A percentile compares a stretch with the other conserved stretches of the same genome.
Evolutionary conservation across 1,139 yeast species (phyloP).

Genomic region (Meyerozyma guilliermondii): DNA sequence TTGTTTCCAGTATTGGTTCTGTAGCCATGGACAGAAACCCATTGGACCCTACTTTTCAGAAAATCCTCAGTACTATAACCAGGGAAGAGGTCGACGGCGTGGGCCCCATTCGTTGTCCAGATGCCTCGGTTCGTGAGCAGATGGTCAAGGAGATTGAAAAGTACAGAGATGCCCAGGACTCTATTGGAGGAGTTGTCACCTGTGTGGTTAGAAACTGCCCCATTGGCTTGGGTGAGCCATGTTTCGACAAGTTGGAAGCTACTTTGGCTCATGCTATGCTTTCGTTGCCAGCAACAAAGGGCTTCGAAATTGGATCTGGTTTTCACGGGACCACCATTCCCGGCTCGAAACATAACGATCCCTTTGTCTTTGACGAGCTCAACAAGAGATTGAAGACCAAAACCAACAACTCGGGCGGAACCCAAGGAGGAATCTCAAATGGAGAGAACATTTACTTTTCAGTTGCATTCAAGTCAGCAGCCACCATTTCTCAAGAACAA

Average conservation of each 20-base stretch:
- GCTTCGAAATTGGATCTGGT: constrained; percentile 96
- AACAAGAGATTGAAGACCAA: constrained; percentile 65
- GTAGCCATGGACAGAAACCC: constrained; percentile 74
- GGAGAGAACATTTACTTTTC: constrained; percentile 94
- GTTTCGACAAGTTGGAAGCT: constrained; percentile 95
- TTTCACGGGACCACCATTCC: constrained; percentile 85
- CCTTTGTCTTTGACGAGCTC: constrained; percentile 58
- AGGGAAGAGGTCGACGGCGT: constrained; percentile 82
- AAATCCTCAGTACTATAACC: constrained; percentile 67
- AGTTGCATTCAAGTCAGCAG: constrained; percentile 97
- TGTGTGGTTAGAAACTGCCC: constrained; percentile 95
- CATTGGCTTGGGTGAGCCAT: constrained; percentile 94
- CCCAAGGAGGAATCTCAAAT: constrained; percentile 96
- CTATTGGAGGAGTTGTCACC: constrained; percentile 96
- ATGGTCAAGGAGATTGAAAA: constrained; percentile 88
- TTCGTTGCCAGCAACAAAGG: constrained; percentile 95
- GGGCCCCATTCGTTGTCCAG: constrained; percentile 96
- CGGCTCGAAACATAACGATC: constrained; percentile 92
- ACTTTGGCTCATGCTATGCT: constrained; percentile 95
- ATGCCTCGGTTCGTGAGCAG: constrained; percentile 57
- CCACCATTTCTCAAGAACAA: constrained; percentile 93
- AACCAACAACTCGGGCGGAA: constrained; percentile 94
- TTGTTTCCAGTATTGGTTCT: constrained; percentile 86
- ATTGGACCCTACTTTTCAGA: constrained; percentile 56
- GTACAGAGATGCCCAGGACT: constrained; percentile 82